A percentile compares a stretch with the other conserved stretches of the same genome.
Evolutionary conservation across 495 filamentous ascomycete species (phyloP).

Genomic region (Aspergillus cristatus): DNA sequence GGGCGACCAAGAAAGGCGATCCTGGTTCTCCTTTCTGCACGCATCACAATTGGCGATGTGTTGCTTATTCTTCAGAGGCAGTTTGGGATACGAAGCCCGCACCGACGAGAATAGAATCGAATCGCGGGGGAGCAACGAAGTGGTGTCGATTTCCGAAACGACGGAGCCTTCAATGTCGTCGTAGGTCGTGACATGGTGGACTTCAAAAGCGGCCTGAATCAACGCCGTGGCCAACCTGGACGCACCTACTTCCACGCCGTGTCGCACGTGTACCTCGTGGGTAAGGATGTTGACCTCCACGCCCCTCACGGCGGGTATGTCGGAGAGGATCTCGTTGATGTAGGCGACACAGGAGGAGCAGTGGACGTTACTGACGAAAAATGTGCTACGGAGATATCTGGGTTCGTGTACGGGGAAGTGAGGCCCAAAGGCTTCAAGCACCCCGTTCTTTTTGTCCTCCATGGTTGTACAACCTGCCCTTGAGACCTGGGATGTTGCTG

Average conservation of each 20-base stretch:
- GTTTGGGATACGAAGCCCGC: conserved; percentile 11
- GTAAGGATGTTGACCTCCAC: conserved; percentile 39
- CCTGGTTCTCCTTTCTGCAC: conserved; percentile 32
- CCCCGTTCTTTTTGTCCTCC: conserved; percentile 4
- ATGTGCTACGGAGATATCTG: conserved; percentile 20
- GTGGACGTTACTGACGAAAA: conserved; percentile 43
- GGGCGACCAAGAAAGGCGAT: conserved; percentile 1
- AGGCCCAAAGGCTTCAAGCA: background rate
- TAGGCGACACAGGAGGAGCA: conserved; percentile 46
- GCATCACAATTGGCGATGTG: conserved; percentile 38
- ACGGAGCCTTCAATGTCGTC: conserved; percentile 15
- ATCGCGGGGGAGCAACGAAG: conserved; percentile 21
- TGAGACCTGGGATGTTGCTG: no score
- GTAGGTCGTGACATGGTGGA: conserved; percentile 36
- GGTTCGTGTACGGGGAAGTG: background rate
- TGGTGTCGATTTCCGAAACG: conserved; percentile 27
- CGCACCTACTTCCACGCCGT: conserved; percentile 20
- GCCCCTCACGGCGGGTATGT: conserved; percentile 21
- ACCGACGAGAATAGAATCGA: conserved; percentile 16
- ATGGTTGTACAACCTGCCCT: no score
- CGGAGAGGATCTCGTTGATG: conserved; percentile 32
- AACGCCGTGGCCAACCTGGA: conserved; percentile 29
- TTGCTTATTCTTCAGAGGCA: conserved; percentile 17
- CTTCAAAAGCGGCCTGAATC: conserved; percentile 42
- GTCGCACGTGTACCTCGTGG: conserved; percentile 34